Percentiles rank a stretch among this genome's conserved stretches.
Evolutionary conservation across 306 rosid genomes (phyloP).

Genomic region (Elaeagnus macrophylla): DNA sequence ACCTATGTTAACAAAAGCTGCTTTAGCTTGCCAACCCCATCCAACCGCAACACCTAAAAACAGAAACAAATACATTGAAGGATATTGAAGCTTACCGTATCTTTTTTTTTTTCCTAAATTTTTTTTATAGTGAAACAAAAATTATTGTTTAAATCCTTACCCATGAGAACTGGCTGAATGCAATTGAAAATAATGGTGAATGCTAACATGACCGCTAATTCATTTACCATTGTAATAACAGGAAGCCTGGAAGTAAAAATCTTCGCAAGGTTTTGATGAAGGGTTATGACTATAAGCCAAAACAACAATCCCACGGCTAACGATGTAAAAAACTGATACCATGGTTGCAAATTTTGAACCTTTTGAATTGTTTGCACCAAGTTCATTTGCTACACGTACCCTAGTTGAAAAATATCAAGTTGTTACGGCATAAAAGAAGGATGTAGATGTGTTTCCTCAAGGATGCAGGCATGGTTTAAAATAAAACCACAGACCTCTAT

Average conservation of each 20-base stretch:
- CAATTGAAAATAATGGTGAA: conserved; percentile 55
- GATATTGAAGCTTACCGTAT: not conserved
- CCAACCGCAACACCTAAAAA: conserved; percentile 63
- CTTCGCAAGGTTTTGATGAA: conserved; percentile 47
- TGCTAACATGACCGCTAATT: conserved; percentile 48
- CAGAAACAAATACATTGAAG: conserved; percentile 16
- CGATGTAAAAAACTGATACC: conserved; percentile 43
- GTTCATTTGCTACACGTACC: conserved; percentile 62
- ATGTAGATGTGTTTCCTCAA: not conserved
- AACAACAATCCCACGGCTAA: conserved; percentile 40
- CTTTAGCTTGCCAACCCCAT: conserved; percentile 49
- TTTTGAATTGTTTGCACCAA: conserved; percentile 59
- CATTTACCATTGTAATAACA: conserved; percentile 40
- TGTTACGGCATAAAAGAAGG: not conserved
- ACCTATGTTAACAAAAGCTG: conserved; percentile 48
- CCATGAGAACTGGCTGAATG: conserved; percentile 63
- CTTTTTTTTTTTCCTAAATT: conserved; percentile 7
- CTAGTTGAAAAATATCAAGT: conserved; percentile 20
- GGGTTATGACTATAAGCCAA: conserved; percentile 33
- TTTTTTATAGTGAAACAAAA: not conserved
- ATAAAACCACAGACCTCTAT: not conserved
- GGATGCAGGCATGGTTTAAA: not conserved
- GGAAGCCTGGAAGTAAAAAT: conserved; percentile 46
- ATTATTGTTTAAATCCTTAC: conserved; percentile 17
- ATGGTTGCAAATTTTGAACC: conserved; percentile 57